Conservation (phyloP, 805 yeast genomes). For the Kluyveromyces aestuarii region DNA sequence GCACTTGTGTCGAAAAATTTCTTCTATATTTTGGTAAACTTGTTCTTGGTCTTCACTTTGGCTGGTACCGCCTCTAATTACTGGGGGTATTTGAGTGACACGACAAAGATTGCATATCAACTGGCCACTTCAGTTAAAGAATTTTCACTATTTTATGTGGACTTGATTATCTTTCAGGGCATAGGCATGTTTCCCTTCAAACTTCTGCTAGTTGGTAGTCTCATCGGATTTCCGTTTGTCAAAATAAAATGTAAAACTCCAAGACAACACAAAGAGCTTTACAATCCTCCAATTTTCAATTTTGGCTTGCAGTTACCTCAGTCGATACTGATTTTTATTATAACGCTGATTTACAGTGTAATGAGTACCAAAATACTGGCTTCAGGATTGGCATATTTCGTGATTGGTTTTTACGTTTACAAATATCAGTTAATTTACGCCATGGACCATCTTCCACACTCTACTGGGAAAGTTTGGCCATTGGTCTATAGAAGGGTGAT, state of each 20-base stretch:
- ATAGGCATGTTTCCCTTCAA: conserved; percentile 87
- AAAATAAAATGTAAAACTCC: conserved; percentile 65
- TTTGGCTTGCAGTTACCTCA: conserved; percentile 90
- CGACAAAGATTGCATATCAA: conserved; percentile 80
- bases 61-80: conserved; percentile 84
- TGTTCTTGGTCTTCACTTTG: conserved; percentile 87
- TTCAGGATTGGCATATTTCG: conserved; percentile 76
- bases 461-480: conserved; percentile 96
- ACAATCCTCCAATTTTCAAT: conserved; percentile 85
- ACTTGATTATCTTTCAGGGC: conserved; percentile 72
- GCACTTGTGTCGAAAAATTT: conserved; percentile 88
- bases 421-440: conserved; percentile 87
- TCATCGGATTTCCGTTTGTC: conserved; percentile 65
- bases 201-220: conserved; percentile 68
- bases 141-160: conserved; percentile 82
- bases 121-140: conserved; percentile 75
- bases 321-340: conserved; percentile 76
- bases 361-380: conserved; percentile 80
- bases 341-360: conserved; percentile 79
- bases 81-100: conserved; percentile 77
- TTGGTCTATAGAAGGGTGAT: conserved; percentile 73
- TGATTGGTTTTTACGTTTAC: conserved; percentile 79
- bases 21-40: conserved; percentile 86
- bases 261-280: conserved; percentile 63
- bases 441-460: conserved; percentile 91